Percentiles rank a stretch among this genome's conserved stretches.
These are phyloP conservation scores for Pyrrhoderma lamaoense DNA, from an alignment of 1,284 basidiomycete species.

Conservation along the genomic window DNA sequence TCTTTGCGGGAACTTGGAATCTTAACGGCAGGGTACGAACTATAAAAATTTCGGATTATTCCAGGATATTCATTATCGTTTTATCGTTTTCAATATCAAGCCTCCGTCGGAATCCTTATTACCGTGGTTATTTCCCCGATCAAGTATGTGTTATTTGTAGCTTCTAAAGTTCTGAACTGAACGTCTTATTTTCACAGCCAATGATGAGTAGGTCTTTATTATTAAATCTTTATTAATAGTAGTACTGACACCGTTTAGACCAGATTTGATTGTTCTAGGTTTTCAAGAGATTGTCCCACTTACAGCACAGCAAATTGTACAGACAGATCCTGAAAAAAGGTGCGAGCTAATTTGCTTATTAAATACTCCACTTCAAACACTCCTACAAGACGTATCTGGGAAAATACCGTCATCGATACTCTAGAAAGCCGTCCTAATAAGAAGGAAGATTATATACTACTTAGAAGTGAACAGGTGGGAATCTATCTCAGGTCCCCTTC, in stretches of 20 bases:
- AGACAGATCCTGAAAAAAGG: conserved; percentile 94
- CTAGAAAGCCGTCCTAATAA: conserved; percentile 64
- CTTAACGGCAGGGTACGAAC: conserved; percentile 82
- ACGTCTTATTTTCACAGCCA: conserved; percentile 31
- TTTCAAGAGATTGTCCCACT: conserved; percentile 99
- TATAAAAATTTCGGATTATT: no score
- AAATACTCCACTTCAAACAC: neutral
- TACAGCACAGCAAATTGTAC: conserved; percentile 93
- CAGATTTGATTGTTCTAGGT: conserved; percentile 86
- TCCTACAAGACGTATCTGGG: conserved; percentile 71
- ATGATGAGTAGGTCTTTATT: conserved; percentile 45
- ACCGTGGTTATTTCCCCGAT: conserved; percentile 85
- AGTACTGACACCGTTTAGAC: conserved; percentile 37
- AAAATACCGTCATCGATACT: conserved; percentile 73
- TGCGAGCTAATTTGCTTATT: conserved; percentile 23
- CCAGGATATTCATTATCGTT: conserved; percentile 10
- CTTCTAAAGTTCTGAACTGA: conserved; percentile 1
- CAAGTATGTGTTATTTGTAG: conserved; percentile 43
- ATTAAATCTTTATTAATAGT: no score
- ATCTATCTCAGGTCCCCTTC: neutral
- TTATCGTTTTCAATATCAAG: conserved; percentile 28
- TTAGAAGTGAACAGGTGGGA: conserved; percentile 84
- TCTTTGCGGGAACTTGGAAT: conserved; percentile 95
- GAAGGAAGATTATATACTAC: conserved; percentile 71
- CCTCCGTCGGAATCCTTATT: conserved; percentile 77